Base-by-base conservation (phyloP, 2,329 filamentous ascomycete species). In the Chaetomium strumarium region DNA sequence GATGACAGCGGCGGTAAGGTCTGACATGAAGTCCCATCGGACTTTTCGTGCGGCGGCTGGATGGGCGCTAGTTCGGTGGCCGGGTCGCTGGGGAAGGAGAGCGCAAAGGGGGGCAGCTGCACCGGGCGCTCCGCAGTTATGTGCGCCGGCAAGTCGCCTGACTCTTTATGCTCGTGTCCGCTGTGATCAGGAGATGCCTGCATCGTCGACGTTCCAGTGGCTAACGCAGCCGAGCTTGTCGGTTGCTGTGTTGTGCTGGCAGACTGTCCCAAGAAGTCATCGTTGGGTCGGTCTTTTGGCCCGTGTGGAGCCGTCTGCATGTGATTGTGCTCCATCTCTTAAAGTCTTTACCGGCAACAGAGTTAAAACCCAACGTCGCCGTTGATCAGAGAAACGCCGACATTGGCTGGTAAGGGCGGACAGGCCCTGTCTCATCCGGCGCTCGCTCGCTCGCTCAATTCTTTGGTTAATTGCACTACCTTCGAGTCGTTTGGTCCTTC, bases 321-420 rank as follows among this genome's bases (percentile, higher is more conserved):
- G 72, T 75, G 74, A 75, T 70, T 70, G 57, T 68, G 67, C 62
- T 72, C 72, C 68, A 73, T 72, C 62, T 63, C 66, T 14, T 14
- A 12, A 20, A 6, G 48, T 30, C 17, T 49, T 31, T 13, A 19
- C 29, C 24, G n/a, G n/a, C 37, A 17, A 34, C 2, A 8, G 42
- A 13, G 10, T 37, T n/a, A 13, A 50, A 37, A 54, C 53, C 50
- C 55, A 52, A 55, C 58, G 50, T 36, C 31, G 50, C 49, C 51
- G 48, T 46, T 42, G 48, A 38, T 52, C 47, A 56, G 29, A 29
- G 19, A 17, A 47, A 17, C 40, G 52, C 40, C 56, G 52, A 52
- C 59, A 61, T 60, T 60, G 57, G 46, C 37, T 38, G 51, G 40
- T 34, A 34, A 43, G n/a, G 11, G 44, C 40, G 33, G n/a, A 48